Conservation (phyloP, 495 filamentous ascomycete species). For the Trichoderma asperelloides region DNA sequence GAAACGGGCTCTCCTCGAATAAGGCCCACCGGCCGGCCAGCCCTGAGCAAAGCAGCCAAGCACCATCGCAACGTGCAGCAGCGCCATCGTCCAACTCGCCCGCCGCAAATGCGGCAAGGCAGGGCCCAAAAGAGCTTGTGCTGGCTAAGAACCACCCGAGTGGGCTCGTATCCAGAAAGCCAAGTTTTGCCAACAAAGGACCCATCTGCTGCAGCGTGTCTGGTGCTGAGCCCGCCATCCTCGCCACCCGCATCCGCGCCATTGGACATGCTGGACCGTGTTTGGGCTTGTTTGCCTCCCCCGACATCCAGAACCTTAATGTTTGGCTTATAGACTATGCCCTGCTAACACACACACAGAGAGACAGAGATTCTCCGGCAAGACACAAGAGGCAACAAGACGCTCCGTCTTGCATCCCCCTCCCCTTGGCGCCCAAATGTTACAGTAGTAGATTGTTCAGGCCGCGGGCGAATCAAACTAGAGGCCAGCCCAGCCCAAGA, state of each 20-base stretch:
- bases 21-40: not conserved
- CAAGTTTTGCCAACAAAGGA: not conserved
- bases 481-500: not conserved
- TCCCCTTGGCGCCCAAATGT: slow-evolving; percentile 2
- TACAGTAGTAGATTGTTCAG: not conserved
- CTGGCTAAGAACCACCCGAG: not conserved
- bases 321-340: not conserved
- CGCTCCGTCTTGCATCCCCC: not conserved
- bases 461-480: not conserved
- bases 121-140: not conserved
- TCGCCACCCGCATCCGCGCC: not conserved
- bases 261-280: not conserved
- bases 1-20: not conserved
- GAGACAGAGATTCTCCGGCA: not conserved
- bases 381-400: no score
- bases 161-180: not conserved
- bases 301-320: not conserved
- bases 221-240: no score
- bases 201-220: not conserved
- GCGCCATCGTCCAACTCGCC: slow-evolving; percentile 8
- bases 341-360: not conserved
- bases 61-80: slow-evolving; percentile 8
- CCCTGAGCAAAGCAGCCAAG: not conserved
- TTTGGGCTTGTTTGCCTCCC: not conserved
- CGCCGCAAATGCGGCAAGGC: not conserved